phyloP scores from a whole-genome alignment of 805 yeast genomes.

The Wickerhamomyces subpelliculosus region DNA sequence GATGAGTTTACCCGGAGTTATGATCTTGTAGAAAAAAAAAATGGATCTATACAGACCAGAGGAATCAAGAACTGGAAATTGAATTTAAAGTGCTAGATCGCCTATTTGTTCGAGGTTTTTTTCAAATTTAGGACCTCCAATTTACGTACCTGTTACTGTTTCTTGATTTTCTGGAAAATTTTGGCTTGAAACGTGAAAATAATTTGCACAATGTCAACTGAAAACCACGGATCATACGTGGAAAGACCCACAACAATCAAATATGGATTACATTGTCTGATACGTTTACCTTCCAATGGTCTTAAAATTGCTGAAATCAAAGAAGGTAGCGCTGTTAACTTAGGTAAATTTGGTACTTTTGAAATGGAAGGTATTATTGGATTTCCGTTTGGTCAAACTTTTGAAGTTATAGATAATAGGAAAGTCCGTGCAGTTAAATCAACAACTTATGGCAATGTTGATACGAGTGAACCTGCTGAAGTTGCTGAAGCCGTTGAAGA shows the following conservation, averaged over 20 bases:
- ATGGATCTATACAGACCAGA: too few species aligned
- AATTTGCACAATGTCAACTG: background rate
- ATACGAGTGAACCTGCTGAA: slow-evolving; percentile 22
- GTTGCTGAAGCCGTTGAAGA: slow-evolving; percentile 22
- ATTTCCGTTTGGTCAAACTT: slow-evolving; percentile 79
- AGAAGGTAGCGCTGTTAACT: slow-evolving; percentile 51
- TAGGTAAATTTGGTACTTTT: slow-evolving; percentile 93
- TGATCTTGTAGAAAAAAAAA: too few species aligned
- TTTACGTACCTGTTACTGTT: too few species aligned
- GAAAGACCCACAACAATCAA: slow-evolving; percentile 11
- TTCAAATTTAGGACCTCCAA: too few species aligned
- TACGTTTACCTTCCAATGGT: slow-evolving; percentile 78
- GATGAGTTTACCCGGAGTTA: slow-evolving; percentile 2
- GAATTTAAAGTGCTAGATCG: too few species aligned
- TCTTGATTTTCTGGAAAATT: too few species aligned
- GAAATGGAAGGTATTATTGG: slow-evolving; percentile 70
- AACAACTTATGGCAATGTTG: slow-evolving; percentile 26
- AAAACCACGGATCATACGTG: background rate
- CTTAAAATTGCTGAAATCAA: slow-evolving; percentile 64
- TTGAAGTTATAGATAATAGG: slow-evolving; percentile 65
- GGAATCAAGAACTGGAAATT: too few species aligned
- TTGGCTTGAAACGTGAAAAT: too few species aligned
- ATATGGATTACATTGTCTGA: slow-evolving; percentile 37
- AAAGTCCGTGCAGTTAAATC: slow-evolving; percentile 43
- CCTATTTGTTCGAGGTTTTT: too few species aligned